Conservation (phyloP, 139 green algal species). For the Chlamydomonas sphaeroides region DNA sequence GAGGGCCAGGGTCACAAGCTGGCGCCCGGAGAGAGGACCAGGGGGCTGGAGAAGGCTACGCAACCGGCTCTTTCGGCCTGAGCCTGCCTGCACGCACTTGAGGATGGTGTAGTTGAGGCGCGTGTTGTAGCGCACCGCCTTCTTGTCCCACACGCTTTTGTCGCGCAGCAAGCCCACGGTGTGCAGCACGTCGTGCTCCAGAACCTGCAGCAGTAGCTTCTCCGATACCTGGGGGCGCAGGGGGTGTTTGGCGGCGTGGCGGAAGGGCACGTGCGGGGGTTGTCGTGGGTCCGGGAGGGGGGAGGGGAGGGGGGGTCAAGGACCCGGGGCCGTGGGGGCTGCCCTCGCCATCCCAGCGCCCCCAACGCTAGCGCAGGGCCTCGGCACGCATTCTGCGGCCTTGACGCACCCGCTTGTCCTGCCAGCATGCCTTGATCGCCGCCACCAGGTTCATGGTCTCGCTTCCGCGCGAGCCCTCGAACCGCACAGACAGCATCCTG, state of each 20-base stretch:
- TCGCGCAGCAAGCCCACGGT: slow-evolving; percentile 42
- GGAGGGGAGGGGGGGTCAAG: too few species aligned
- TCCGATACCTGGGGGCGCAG: slow-evolving; percentile 9
- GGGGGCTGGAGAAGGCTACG: too few species aligned
- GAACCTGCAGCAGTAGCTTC: slow-evolving; percentile 36
- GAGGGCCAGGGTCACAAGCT: too few species aligned
- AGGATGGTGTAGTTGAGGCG: slow-evolving; percentile 45
- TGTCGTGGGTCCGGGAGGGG: too few species aligned
- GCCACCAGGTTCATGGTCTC: slow-evolving; percentile 46
- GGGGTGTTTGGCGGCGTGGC: too few species aligned
- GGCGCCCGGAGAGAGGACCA: too few species aligned
- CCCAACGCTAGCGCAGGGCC: too few species aligned
- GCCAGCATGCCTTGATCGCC: slow-evolving; percentile 43
- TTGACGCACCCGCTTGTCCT: slow-evolving; percentile 52
- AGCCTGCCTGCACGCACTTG: slow-evolving; percentile 43
- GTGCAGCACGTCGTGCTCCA: slow-evolving; percentile 51
- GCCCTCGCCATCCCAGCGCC: too few species aligned
- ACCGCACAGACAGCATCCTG: slow-evolving; percentile 53
- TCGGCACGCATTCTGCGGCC: too few species aligned
- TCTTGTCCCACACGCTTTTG: slow-evolving; percentile 41
- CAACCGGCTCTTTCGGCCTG: too few species aligned
- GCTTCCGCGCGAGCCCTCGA: slow-evolving; percentile 30
- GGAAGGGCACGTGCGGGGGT: too few species aligned
- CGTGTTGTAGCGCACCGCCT: slow-evolving; percentile 55
- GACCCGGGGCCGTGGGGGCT: too few species aligned